Percentiles rank a stretch among this genome's conserved stretches.
These are phyloP conservation scores for Xerocomus nothofagi DNA, from an alignment of 1,284 basidiomycete genomes.

Conservation along the genomic window DNA sequence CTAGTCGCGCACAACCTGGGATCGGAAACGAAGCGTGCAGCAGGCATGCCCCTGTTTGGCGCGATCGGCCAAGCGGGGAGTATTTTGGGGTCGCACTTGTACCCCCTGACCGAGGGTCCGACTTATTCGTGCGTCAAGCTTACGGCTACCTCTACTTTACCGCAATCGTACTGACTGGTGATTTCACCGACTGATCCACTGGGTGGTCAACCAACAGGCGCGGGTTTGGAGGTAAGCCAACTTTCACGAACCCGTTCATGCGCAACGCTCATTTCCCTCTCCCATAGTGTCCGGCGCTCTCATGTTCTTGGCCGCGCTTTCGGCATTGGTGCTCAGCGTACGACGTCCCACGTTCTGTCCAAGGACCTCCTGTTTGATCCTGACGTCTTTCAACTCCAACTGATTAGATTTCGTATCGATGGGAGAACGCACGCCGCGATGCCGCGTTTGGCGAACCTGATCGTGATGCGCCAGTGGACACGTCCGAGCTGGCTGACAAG, in stretches of 20 bases:
- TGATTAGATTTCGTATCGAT: slow-evolving; percentile 56
- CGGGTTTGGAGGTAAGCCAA: slow-evolving; percentile 27
- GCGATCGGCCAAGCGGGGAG: slow-evolving; percentile 75
- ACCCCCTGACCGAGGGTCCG: slow-evolving; percentile 63
- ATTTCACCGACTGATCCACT: neutral
- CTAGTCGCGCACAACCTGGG: slow-evolving; percentile 72
- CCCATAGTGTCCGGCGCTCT: slow-evolving; percentile 41
- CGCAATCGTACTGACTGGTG: slow-evolving; percentile 2
- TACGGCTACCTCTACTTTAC: too few species aligned
- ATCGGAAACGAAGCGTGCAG: slow-evolving; percentile 75
- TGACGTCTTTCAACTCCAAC: neutral
- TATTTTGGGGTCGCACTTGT: slow-evolving; percentile 70
- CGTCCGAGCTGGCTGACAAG: slow-evolving; percentile 65
- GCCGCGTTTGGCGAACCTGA: slow-evolving; percentile 52
- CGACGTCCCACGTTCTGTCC: slow-evolving; percentile 15
- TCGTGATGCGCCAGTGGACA: slow-evolving; percentile 56
- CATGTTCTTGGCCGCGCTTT: slow-evolving; percentile 57
- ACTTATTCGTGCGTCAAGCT: slow-evolving; percentile 51
- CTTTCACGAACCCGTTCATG: neutral
- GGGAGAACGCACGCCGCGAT: slow-evolving; percentile 61
- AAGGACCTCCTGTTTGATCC: neutral
- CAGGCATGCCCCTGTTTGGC: slow-evolving; percentile 74
- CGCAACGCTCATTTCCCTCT: neutral
- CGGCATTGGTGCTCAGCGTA: slow-evolving; percentile 55
- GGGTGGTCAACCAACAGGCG: slow-evolving; percentile 15